These are phyloP conservation scores for Penicillium pancosmium DNA, from an alignment of 495 filamentous ascomycete genomes.

Conservation along the genomic window DNA sequence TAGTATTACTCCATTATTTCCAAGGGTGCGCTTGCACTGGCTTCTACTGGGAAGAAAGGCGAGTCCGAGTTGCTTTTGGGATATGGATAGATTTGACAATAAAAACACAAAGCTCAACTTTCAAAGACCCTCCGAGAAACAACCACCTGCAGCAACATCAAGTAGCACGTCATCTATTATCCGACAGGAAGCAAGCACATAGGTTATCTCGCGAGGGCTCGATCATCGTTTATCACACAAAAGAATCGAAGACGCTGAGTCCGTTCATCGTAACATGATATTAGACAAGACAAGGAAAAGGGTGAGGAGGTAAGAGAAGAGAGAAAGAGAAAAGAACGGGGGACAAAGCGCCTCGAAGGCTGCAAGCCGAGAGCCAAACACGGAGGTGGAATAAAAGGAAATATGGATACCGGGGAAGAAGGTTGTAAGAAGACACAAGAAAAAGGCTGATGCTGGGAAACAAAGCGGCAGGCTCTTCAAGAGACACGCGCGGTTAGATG, in stretches of 20 bases:
- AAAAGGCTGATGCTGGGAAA: constrained; percentile 34
- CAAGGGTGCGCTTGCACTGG: no score
- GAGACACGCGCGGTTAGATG: constrained; percentile 15
- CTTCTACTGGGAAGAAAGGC: not conserved
- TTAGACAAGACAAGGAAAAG: constrained; percentile 31
- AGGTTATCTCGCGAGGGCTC: constrained; percentile 18
- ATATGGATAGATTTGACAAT: not conserved
- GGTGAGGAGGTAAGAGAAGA: constrained; percentile 15
- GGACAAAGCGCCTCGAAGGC: constrained; percentile 2
- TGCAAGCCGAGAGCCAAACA: constrained; percentile 3
- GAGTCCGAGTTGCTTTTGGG: not conserved
- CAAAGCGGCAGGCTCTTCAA: constrained; percentile 31
- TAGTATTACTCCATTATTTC: no score
- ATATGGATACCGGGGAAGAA: constrained; percentile 28
- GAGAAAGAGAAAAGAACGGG: constrained; percentile 13
- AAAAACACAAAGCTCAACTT: not conserved
- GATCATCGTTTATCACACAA: constrained; percentile 27
- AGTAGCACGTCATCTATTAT: not conserved
- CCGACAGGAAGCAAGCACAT: constrained; percentile 11
- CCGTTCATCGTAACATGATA: constrained; percentile 36
- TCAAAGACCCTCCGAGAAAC: not conserved
- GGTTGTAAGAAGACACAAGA: constrained; percentile 25
- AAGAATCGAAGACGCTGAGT: constrained; percentile 26
- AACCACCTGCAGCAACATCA: not conserved
- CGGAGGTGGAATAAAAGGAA: constrained; percentile 13